Evolutionary conservation across 225 moss, liverwort and hornwort genomes (phyloP), one percentile per base, ranked within the genome.

Genomic region (Antitrichia curtipendula): DNA sequence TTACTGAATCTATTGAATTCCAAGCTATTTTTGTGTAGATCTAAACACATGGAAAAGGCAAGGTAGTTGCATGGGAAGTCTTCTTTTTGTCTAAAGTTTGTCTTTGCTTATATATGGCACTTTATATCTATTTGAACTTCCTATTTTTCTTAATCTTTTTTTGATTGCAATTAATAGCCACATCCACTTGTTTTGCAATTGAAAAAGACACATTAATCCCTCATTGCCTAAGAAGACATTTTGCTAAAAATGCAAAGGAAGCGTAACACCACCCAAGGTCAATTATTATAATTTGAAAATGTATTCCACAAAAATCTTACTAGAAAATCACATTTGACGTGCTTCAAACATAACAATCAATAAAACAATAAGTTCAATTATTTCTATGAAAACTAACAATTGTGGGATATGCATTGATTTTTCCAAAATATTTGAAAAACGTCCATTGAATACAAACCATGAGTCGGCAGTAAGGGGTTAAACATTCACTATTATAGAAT

Each of bases 321-420:
- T 0, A 0, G 4, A n/a, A n/a, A n/a, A n/a, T 22, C 12, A n/a
- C 22, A 21, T 66, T n/a, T 0, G 0, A 66, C 0, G 0, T 2
- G 0, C 22, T 66, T 12, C 21, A 12, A 36, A 65, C 11, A 20
- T 36, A 19, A 36, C 6, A 20, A 36, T 8, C 36, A 65, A 65
- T 21, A 36, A 4, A 65, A 63, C 8, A 2, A 0, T 36, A 13
- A 64, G 3, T 64, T 19, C 5, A 64, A 18, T 0, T 64, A 10
- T 36, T 64, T 36, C 5, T 64, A 18, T 18, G 3, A 64, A 64
- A 63, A 17, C 5, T n/a, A n/a, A n/a, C n/a, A n/a, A n/a, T n/a
- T n/a, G n/a, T n/a, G n/a, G n/a, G n/a, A n/a, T n/a, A n/a, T n/a
- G n/a, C n/a, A n/a, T n/a, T n/a, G n/a, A n/a, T n/a, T n/a, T n/a